These are phyloP conservation scores for Apiospora hydei DNA, from an alignment of 2,329 filamentous ascomycete genomes.

Conservation along the genomic window DNA sequence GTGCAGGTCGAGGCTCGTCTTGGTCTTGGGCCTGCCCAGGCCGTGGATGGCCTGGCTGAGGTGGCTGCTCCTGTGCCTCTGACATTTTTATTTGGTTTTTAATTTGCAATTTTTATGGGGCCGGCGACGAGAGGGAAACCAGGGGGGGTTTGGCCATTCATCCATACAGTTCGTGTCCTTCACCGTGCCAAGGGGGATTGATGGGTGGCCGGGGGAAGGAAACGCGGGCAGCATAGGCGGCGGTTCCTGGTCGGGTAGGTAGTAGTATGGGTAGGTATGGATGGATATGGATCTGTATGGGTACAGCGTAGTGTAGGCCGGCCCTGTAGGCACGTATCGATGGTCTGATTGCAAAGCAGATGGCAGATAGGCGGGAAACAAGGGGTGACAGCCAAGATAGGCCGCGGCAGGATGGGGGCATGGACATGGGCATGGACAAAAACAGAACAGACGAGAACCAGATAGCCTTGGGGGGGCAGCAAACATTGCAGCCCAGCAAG, in stretches of 20 bases:
- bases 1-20: conserved; percentile 20
- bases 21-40: conserved; percentile 6
- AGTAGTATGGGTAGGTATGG: conserved; percentile 12
- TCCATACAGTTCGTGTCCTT: conserved; percentile 16
- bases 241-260: conserved; percentile 20
- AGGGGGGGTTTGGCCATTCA: conserved; percentile 6
- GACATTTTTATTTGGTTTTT: conserved; percentile 21
- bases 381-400: conserved; percentile 12
- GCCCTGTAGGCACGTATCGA: conserved; percentile 15
- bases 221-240: conserved; percentile 21
- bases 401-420: background rate
- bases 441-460: background rate
- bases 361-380: conserved; percentile 19
- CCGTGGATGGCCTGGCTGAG: conserved; percentile 18
- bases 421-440: background rate
- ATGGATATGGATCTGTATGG: conserved; percentile 20
- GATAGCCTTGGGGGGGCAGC: background rate
- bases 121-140: conserved; percentile 17
- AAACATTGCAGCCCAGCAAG: background rate
- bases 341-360: conserved; percentile 19
- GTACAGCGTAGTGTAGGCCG: conserved; percentile 13
- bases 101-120: conserved; percentile 21
- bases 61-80: conserved; percentile 21
- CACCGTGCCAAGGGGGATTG: conserved; percentile 20
- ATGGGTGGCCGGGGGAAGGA: conserved; percentile 14